phyloP scores from a whole-genome alignment of 257 asterid genomes.

The Salvia hispanica region DNA sequence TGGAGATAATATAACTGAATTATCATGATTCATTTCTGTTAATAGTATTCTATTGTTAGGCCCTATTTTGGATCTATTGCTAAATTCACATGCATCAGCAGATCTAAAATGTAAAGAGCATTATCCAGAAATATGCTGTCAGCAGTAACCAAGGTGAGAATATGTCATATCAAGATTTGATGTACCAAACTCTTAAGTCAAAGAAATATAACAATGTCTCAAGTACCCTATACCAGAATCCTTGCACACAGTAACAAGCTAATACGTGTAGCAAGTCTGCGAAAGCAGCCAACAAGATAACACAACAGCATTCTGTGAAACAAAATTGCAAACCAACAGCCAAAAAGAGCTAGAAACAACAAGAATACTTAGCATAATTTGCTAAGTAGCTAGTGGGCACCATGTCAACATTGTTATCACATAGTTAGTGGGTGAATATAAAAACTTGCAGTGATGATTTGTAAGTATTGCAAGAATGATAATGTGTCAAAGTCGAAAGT shows the following conservation, averaged over 20 bases:
- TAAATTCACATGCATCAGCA: not conserved
- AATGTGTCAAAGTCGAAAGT: not conserved
- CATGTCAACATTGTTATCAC: not conserved
- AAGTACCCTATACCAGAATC: not conserved
- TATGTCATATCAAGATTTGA: constrained; percentile 3
- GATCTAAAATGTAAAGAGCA: not conserved
- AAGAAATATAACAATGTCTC: not conserved
- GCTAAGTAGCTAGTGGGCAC: not conserved
- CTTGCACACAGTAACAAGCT: constrained; percentile 2
- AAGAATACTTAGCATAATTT: not conserved
- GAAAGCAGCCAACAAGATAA: constrained; percentile 3
- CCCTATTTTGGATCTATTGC: not conserved
- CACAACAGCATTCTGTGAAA: constrained; percentile 3
- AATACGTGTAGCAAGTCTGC: not conserved
- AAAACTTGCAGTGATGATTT: not conserved
- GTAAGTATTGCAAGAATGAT: not conserved
- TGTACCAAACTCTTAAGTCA: not conserved
- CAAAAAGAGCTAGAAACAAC: constrained; percentile 9
- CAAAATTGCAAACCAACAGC: constrained; percentile 9
- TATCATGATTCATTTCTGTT: not conserved
- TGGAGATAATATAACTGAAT: not conserved
- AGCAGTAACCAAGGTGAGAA: constrained; percentile 9
- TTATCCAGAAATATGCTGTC: not conserved
- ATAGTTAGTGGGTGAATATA: not conserved
- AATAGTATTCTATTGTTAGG: not conserved